These are phyloP conservation scores for Pyrenophora teres DNA, from an alignment of 2,329 filamentous ascomycete species.

Conservation along the genomic window DNA sequence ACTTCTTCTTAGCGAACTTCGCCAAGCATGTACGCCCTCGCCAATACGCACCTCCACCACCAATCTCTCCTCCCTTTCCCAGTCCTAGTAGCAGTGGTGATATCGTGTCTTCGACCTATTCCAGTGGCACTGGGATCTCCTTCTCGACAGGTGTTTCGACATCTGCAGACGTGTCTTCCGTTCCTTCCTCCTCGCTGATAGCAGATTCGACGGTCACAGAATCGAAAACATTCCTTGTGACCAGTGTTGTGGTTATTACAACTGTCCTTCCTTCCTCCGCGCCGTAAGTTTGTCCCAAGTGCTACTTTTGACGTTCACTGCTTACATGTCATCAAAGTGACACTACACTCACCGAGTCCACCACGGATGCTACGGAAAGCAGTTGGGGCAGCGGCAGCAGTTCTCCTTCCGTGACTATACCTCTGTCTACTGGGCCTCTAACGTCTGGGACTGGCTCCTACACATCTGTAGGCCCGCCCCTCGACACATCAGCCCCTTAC, in stretches of 20 bases:
- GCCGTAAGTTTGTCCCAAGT: conserved; percentile 15
- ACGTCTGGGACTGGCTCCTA: conserved; percentile 13
- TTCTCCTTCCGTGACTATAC: conserved; percentile 9
- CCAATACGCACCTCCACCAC: conserved; percentile 25
- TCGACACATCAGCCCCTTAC: conserved; percentile 14
- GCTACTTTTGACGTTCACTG: conserved; percentile 1
- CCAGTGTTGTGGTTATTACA: conserved; percentile 13
- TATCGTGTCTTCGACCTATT: conserved; percentile 4
- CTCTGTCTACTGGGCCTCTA: conserved; percentile 11
- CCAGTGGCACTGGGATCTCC: conserved; percentile 2
- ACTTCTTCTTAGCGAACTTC: conserved; percentile 15
- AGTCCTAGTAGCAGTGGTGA: conserved; percentile 9
- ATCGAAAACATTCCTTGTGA: conserved; percentile 7
- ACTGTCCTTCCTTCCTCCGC: conserved; percentile 8
- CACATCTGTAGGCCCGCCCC: conserved; percentile 1
- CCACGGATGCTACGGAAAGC: conserved; percentile 24
- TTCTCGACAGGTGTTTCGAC: conserved; percentile 11
- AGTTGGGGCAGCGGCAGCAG: conserved; percentile 21
- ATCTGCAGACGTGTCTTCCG: conserved; percentile 6
- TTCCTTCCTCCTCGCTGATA: conserved; percentile 4
- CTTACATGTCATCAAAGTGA: conserved; percentile 11
- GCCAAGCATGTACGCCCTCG: conserved; percentile 23
- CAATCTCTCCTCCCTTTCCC: conserved; percentile 15
- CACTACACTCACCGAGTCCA: conserved; percentile 5
- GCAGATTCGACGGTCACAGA: background rate